Conservation (phyloP, 1,284 basidiomycete species). For the Sporisorium iseilematis-ciliati region DNA sequence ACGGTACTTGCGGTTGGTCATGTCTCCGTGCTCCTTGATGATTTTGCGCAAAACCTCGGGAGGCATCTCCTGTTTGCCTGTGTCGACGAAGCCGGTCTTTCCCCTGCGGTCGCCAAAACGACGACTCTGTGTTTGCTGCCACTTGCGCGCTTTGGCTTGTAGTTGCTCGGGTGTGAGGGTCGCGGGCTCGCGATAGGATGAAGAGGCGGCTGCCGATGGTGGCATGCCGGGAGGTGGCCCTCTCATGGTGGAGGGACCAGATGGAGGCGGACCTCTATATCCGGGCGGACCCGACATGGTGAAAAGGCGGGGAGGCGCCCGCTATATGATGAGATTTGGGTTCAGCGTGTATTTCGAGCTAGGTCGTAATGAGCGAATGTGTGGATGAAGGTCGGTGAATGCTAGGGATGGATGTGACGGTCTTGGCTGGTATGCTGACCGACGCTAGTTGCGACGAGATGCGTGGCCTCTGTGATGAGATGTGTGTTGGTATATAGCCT, state of each 20-base stretch:
- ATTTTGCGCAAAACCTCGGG: conserved; percentile 78
- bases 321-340: background rate
- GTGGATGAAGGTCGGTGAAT: no score
- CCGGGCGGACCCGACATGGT: conserved; percentile 58
- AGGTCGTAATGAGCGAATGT: no score
- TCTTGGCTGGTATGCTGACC: no score
- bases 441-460: no score
- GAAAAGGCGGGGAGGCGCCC: conserved; percentile 2
- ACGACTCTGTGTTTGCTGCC: conserved; percentile 91
- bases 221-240: conserved; percentile 52
- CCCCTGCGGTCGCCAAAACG: conserved; percentile 85
- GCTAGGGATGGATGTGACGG: no score
- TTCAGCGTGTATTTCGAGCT: background rate
- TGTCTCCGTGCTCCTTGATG: conserved; percentile 70
- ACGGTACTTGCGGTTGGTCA: conserved; percentile 77
- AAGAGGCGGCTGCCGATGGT: conserved; percentile 18
- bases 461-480: no score
- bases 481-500: no score
- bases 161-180: conserved; percentile 80
- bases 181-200: conserved; percentile 54
- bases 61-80: conserved; percentile 82
- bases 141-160: conserved; percentile 89
- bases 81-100: conserved; percentile 88
- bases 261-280: conserved; percentile 49
- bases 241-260: conserved; percentile 50